These are phyloP conservation scores for Spizellomyces punctatus DNA, from an alignment of 192 early-diverging fungal species.

Conservation along the genomic window DNA sequence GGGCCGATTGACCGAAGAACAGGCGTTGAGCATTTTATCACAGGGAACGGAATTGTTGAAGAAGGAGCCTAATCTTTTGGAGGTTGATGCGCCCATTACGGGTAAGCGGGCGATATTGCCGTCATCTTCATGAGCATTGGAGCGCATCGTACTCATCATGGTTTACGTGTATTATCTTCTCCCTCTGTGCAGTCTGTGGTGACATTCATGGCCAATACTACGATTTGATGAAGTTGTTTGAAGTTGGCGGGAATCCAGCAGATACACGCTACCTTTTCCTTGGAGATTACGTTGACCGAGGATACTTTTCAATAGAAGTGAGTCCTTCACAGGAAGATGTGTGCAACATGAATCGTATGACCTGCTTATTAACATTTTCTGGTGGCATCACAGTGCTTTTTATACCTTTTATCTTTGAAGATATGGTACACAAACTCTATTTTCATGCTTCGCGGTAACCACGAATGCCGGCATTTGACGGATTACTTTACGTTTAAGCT, in stretches of 20 bases:
- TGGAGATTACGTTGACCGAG: conserved; percentile 96
- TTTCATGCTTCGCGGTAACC: conserved; percentile 92
- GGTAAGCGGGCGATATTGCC: conserved; percentile 74
- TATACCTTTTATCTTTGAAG: conserved; percentile 91
- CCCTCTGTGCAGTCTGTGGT: conserved; percentile 73
- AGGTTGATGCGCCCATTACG: conserved; percentile 90
- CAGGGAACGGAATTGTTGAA: conserved; percentile 80
- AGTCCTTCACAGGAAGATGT: background rate
- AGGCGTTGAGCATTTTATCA: conserved; percentile 85
- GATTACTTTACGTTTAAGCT: conserved; percentile 97
- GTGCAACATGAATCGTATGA: background rate
- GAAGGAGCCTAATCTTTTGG: conserved; percentile 82
- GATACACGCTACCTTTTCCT: conserved; percentile 91
- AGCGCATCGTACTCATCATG: background rate
- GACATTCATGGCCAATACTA: conserved; percentile 99
- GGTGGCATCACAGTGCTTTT: conserved; percentile 67
- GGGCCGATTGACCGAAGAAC: conserved; percentile 87
- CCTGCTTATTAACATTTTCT: background rate
- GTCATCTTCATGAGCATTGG: conserved; percentile 86
- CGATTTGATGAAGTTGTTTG: conserved; percentile 97
- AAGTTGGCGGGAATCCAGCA: conserved; percentile 92
- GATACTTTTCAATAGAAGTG: conserved; percentile 97
- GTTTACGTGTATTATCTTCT: background rate
- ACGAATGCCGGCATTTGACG: conserved; percentile 96
- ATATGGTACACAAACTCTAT: conserved; percentile 86